Base-by-base conservation (phyloP, 495 filamentous ascomycete genomes). In the Tetracladium marchalianum region DNA sequence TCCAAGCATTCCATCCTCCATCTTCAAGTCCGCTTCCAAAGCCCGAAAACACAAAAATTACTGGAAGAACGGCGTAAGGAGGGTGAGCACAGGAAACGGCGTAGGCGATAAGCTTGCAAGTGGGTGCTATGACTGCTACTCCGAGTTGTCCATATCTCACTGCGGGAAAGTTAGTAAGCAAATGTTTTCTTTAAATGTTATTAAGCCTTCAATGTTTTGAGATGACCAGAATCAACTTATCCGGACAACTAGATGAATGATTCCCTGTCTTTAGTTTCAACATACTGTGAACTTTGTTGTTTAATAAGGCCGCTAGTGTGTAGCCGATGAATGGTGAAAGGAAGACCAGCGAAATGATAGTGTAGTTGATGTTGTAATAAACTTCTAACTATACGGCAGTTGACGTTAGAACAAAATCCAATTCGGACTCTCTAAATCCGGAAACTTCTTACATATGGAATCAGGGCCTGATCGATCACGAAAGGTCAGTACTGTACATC, bases 311-410 rank as follows among this genome's bases (percentile, higher is more conserved):
- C 0, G 87, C 84, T n/a, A 74, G 51, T 34, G 87, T 75, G 64
- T 92, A 95, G 27, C 87, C 89, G 10, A 82, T 48, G 17, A 88
- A 90, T 48, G 86, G 87, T 17, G 82, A 67, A 2, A 95, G 73
- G 65, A 93, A 95, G 45, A 94, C 77, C 0, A 89, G 60, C 0
- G 87, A 90, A 22, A 93, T 77, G 35, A 88, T 57, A 10, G 85
- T 76, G 57, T 93, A 92, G 41, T 73, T 74, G 35, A 95, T 80
- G 44, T 65, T 46, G 60, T 93, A 93, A 56, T 84, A 69, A 3
- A 58, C 61, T 64, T 88, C 83, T 16, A 75, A 64, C 69, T 78
- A 44, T 24, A 19, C 11, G 17, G 10, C 22, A 31, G 7, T 35
- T 45, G 31, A 18, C 16, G 38, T 37, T 4, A 31, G 17, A 32